A percentile compares a stretch with the other conserved stretches of the same genome.
These are phyloP conservation scores for Blastomyces emzantsi DNA, from an alignment of 2,329 filamentous ascomycete species.

Conservation along the genomic window DNA sequence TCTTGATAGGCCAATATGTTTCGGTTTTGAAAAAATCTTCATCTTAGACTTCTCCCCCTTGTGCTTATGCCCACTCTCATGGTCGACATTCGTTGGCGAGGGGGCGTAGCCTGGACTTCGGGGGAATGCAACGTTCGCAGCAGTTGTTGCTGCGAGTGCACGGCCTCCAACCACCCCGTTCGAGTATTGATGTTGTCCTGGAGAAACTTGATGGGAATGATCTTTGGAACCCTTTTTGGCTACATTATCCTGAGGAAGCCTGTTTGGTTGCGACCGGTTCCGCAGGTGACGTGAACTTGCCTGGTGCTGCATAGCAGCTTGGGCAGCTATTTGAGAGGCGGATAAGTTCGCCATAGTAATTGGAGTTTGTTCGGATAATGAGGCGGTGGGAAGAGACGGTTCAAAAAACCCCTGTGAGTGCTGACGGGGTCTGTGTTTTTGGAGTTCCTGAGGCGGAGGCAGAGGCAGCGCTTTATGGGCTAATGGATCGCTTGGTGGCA, in stretches of 20 bases:
- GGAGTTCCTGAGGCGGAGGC: constrained; percentile 27
- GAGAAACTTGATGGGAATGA: constrained; percentile 26
- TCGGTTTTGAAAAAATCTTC: constrained; percentile 60
- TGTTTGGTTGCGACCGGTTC: constrained; percentile 49
- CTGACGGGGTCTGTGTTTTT: constrained; percentile 38
- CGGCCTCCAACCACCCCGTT: constrained; percentile 45
- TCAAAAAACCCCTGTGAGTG: constrained; percentile 62
- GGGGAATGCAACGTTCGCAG: constrained; percentile 55
- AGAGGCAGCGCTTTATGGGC: constrained; percentile 32
- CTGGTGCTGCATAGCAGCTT: constrained; percentile 54
- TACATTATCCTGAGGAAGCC: constrained; percentile 29
- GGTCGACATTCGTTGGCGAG: constrained; percentile 11
- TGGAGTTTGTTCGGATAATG: constrained; percentile 33
- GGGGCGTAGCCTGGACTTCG: constrained; percentile 35
- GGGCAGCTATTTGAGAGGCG: constrained; percentile 56
- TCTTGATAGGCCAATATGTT: constrained; percentile 54
- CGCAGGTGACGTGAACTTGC: constrained; percentile 33
- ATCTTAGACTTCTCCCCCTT: constrained; percentile 56
- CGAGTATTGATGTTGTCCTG: constrained; percentile 33
- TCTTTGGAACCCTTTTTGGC: constrained; percentile 27
- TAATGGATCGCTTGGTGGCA: constrained; percentile 30
- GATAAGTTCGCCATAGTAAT: constrained; percentile 39
- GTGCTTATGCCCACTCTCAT: constrained; percentile 32
- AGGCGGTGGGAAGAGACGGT: constrained; percentile 51
- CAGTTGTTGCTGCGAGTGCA: constrained; percentile 50